A percentile compares a stretch with the other conserved stretches of the same genome.
Evolutionary conservation across 2,329 filamentous ascomycete genomes (phyloP).

Genomic region (Stenocarpella maydis): DNA sequence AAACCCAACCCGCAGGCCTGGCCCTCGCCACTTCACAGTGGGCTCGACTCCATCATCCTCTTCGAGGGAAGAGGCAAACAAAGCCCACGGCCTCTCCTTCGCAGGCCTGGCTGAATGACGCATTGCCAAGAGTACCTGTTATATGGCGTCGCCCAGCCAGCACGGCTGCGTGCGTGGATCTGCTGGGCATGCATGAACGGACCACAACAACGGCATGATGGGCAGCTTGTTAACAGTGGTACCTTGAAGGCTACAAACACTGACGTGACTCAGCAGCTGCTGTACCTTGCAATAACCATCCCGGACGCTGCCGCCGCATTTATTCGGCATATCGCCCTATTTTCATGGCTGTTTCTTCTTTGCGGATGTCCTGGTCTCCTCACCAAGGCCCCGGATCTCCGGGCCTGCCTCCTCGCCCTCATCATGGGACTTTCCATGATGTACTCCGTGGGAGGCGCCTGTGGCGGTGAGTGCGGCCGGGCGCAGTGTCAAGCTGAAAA

Average conservation of each 20-base stretch:
- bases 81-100: too few relatives aligned
- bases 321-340: not conserved
- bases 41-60: not conserved
- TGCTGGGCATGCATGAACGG: conserved; percentile 13
- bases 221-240: not conserved
- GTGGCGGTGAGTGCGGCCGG: not conserved
- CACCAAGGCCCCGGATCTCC: not conserved
- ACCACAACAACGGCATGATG: not conserved
- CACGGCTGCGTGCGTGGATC: not conserved
- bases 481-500: not conserved
- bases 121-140: not conserved
- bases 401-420: not conserved
- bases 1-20: not conserved
- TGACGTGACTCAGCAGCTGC: not conserved
- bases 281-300: not conserved
- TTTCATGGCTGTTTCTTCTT: not conserved
- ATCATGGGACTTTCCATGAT: not conserved
- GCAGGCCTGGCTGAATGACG: not conserved
- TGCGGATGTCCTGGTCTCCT: not conserved
- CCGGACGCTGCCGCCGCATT: not conserved
- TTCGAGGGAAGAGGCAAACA: not conserved
- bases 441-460: not conserved
- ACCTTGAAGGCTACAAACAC: not conserved
- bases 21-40: not conserved
- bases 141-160: not conserved